Evolutionary conservation across 148 eudicot species (phyloP), one percentile per base, ranked within the genome.

Genomic region (Polygonum maritimum): DNA sequence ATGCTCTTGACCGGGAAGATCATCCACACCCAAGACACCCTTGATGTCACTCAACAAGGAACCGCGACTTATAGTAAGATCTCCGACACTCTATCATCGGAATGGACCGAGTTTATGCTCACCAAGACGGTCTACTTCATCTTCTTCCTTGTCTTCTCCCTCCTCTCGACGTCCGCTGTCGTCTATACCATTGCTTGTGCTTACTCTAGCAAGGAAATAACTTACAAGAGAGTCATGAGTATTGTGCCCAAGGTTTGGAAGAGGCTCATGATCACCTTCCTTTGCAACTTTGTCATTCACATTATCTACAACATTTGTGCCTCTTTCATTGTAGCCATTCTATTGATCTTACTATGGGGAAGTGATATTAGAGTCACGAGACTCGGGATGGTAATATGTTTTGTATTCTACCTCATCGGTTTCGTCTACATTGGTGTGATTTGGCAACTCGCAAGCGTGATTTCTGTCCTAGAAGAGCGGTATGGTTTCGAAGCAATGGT

Each of bases 361-460:
- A 38, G 5, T 22, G 38, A 60, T 47, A 76, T 36, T 9, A 36
- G 18, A 33, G 3, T 71, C 45, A 39, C 36, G 1, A 35, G 13
- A 44, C 0, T 77, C 33, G 8, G 33, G 19, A 63, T 74, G 0
- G 1, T 12, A 8, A 12, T 73, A 18, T 22, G 74, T 12, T 0
- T 69, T n/a, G 1, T 79, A 15, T 0, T 75, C 0, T 87, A 83
- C 58, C 48, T 85, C 0, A 1, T 87, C 11, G 88, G 88, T 15
- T 84, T 89, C 22, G 71, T 82, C 1, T 83, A 87, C 31, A 71
- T 85, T 13, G 80, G 82, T 58, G 78, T 83, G 2, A 73, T 80
- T 67, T 89, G 89, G 92, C 88, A 87, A 51, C 48, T 89, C 60
- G 92, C 89, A 0, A 79, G 83, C 65, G 87, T 87, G 5, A 14